These are phyloP conservation scores for Selaginella tamariscina DNA, from an alignment of 75 land plant genomes.

Conservation along the genomic window DNA sequence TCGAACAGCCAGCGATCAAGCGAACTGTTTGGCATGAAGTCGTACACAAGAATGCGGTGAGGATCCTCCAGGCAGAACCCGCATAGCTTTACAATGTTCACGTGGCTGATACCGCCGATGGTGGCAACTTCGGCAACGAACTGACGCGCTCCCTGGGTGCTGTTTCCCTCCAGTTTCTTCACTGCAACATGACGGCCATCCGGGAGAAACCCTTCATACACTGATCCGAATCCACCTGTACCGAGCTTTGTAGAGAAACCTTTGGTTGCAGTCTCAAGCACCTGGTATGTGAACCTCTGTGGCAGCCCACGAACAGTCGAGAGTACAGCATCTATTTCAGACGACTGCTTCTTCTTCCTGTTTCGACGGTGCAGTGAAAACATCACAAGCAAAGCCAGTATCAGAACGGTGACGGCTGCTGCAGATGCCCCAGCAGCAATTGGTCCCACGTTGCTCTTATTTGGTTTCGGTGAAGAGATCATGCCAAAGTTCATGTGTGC, in stretches of 20 bases:
- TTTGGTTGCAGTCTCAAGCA: not conserved
- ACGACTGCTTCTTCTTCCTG: not conserved
- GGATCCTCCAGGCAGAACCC: constrained; percentile 5
- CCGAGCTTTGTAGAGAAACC: constrained; percentile 1
- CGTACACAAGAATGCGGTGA: not conserved
- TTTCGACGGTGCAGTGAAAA: too few species aligned
- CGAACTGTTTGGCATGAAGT: constrained; percentile 7
- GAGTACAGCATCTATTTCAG: not conserved
- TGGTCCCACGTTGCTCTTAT: not conserved
- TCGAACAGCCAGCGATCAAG: constrained; percentile 8
- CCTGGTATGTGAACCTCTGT: not conserved
- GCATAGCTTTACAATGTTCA: constrained; percentile 4
- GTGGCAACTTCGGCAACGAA: constrained; percentile 3
- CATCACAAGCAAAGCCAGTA: not conserved
- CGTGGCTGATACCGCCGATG: not conserved
- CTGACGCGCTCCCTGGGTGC: constrained; percentile 2
- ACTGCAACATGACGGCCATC: constrained; percentile 2
- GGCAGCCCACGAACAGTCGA: constrained; percentile 8
- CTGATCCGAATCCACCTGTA: constrained; percentile 7
- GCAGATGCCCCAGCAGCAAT: not conserved
- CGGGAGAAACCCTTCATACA: not conserved
- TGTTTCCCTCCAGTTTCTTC: constrained; percentile 5
- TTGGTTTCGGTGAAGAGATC: not conserved
- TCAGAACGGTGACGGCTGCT: not conserved
- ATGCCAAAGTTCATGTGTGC: not conserved